Percentiles rank a stretch among this genome's conserved stretches.
Evolutionary conservation across 2,329 filamentous ascomycete genomes (phyloP).

Genomic region (Cercospora nicotianae): DNA sequence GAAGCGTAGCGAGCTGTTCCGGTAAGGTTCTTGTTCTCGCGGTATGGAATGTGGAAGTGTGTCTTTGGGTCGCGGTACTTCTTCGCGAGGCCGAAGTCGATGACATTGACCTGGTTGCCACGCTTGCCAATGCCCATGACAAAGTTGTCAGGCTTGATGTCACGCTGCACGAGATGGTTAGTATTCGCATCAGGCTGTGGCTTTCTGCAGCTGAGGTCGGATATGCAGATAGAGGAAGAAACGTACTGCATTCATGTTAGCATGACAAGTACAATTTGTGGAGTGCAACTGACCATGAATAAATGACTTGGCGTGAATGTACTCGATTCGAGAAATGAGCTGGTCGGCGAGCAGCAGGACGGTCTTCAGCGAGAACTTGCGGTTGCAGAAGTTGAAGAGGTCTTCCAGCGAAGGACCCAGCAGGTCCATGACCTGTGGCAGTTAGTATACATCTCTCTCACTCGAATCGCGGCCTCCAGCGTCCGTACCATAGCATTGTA

Average conservation of each 20-base stretch:
- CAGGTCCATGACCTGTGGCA: constrained; percentile 14
- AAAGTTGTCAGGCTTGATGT: constrained; percentile 24
- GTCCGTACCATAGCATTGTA: constrained; percentile 93
- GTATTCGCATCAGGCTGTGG: background rate
- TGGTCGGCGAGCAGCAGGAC: constrained; percentile 3
- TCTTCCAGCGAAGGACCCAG: constrained; percentile 26
- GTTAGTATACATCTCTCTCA: background rate
- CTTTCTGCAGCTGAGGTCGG: background rate
- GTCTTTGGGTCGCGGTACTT: constrained; percentile 5
- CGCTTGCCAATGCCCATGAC: constrained; percentile 24
- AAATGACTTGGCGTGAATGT: constrained; percentile 5
- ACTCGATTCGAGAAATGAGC: constrained; percentile 11
- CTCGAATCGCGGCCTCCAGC: background rate
- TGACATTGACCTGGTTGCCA: constrained; percentile 29
- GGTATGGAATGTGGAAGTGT: background rate
- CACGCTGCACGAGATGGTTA: constrained; percentile 8
- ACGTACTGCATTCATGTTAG: background rate
- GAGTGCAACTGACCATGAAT: constrained; percentile 3
- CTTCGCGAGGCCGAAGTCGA: constrained; percentile 23
- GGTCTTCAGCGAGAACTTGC: constrained; percentile 7
- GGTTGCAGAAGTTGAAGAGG: constrained; percentile 23
- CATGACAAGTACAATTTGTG: background rate
- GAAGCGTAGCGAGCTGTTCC: background rate
- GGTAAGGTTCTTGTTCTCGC: constrained; percentile 5
- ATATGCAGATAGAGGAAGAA: background rate